Conservation (phyloP, 2,329 filamentous ascomycete species). For the Sordariomycetes sp. region DNA sequence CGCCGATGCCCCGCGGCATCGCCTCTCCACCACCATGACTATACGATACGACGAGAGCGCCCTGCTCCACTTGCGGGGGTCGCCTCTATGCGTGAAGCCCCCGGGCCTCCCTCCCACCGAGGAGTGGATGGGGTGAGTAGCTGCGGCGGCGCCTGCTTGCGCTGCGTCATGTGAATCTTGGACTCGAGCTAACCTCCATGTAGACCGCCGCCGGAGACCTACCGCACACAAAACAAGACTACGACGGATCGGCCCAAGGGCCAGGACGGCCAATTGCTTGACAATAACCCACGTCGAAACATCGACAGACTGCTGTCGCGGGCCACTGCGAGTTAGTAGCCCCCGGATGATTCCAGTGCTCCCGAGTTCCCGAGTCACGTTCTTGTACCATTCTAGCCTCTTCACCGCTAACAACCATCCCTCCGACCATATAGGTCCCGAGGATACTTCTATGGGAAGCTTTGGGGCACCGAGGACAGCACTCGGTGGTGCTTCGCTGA, state of each 20-base stretch:
- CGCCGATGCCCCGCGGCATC: slow-evolving; percentile 4
- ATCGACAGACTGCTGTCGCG: slow-evolving; percentile 2
- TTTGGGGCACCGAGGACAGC: slow-evolving; percentile 58
- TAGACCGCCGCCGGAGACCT: slow-evolving; percentile 3
- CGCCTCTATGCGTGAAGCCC: slow-evolving; percentile 74
- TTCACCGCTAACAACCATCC: neutral
- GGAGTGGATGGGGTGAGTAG: slow-evolving; percentile 87
- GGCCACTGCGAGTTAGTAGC: neutral
- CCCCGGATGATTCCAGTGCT: neutral
- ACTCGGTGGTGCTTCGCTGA: neutral
- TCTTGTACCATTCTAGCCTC: neutral
- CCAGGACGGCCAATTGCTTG: slow-evolving; percentile 4
- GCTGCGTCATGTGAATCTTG: neutral
- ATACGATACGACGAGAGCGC: slow-evolving; percentile 63
- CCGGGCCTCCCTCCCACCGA: slow-evolving; percentile 67
- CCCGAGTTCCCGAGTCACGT: neutral
- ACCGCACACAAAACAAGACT: slow-evolving; percentile 5
- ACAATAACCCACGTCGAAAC: slow-evolving; percentile 2
- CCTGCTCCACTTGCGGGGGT: slow-evolving; percentile 63
- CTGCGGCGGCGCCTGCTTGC: neutral
- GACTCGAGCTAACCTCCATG: neutral
- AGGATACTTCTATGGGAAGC: slow-evolving; percentile 72
- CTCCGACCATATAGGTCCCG: slow-evolving; percentile 37
- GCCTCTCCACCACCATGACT: slow-evolving; percentile 1
- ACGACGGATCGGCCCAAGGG: slow-evolving; percentile 5